These are phyloP conservation scores for Wickerhamomyces sydowiorum DNA, from an alignment of 805 yeast species.

Conservation along the genomic window DNA sequence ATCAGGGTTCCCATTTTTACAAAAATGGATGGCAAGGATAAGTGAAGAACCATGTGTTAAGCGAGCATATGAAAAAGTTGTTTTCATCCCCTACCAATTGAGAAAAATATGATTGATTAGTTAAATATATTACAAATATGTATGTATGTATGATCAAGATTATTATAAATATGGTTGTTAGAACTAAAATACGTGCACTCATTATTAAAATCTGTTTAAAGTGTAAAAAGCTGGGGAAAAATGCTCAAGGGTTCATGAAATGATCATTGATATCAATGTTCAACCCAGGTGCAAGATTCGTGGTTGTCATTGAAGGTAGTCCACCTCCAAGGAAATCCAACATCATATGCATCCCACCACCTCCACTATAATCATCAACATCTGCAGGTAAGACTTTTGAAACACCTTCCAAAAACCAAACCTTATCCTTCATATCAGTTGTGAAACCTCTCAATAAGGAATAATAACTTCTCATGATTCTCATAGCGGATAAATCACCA, in stretches of 20 bases:
- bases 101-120: neutral
- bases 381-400: slow-evolving; percentile 85
- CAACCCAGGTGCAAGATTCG: slow-evolving; percentile 26
- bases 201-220: neutral
- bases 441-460: slow-evolving; percentile 75
- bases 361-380: slow-evolving; percentile 85
- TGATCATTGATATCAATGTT: slow-evolving; percentile 23
- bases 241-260: slow-evolving; percentile 20
- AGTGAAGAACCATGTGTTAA: neutral
- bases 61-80: slow-evolving; percentile 1
- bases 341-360: slow-evolving; percentile 93
- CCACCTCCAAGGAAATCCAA: slow-evolving; percentile 78
- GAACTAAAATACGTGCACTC: neutral
- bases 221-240: too few species aligned
- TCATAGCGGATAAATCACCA: slow-evolving; percentile 84
- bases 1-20: neutral
- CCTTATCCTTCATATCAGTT: slow-evolving; percentile 79
- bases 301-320: slow-evolving; percentile 40
- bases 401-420: slow-evolving; percentile 93
- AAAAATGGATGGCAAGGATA: neutral
- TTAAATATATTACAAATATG: neutral
- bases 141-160: too few species aligned
- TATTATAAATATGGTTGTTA: neutral
- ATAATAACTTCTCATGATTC: slow-evolving; percentile 87
- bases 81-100: too few species aligned